A percentile compares a stretch with the other conserved stretches of the same genome.
phyloP scores from a whole-genome alignment of 306 rosid genomes.

The Hippophae gyantsensis region DNA sequence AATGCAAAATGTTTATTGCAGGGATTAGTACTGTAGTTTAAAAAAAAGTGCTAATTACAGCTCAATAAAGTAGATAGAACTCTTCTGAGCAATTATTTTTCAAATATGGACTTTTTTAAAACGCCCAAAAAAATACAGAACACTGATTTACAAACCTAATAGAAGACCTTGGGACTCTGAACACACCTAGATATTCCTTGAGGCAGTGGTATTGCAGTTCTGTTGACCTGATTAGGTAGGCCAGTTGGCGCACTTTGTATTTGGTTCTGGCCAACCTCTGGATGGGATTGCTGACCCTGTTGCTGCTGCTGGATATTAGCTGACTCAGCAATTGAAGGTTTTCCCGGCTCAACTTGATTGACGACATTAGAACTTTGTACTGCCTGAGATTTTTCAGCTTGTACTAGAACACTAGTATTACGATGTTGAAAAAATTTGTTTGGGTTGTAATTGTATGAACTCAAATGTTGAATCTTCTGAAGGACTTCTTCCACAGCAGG shows the following conservation, averaged over 20 bases:
- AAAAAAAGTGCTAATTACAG: conserved; percentile 26
- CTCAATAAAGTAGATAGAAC: conserved; percentile 15
- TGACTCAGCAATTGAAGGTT: conserved; percentile 60
- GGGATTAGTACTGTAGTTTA: conserved; percentile 14
- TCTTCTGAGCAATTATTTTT: conserved; percentile 20
- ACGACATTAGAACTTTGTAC: conserved; percentile 46
- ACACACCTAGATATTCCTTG: conserved; percentile 99
- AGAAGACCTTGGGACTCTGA: conserved; percentile 67
- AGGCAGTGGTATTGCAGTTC: conserved; percentile 67
- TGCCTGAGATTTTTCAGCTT: conserved; percentile 62
- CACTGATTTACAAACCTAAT: conserved; percentile 35
- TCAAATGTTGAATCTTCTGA: conserved; percentile 89
- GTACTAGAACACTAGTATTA: conserved; percentile 52
- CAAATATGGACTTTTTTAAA: conserved; percentile 24
- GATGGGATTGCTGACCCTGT: conserved; percentile 71
- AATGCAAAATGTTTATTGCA: conserved; percentile 17
- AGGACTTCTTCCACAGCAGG: conserved; percentile 95
- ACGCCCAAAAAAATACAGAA: conserved; percentile 27
- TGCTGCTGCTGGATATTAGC: conserved; percentile 75
- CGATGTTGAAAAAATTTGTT: conserved; percentile 73
- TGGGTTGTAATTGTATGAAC: conserved; percentile 61
- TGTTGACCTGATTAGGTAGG: conserved; percentile 66
- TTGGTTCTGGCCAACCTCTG: conserved; percentile 52
- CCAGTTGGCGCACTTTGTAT: conserved; percentile 52
- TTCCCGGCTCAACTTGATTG: conserved; percentile 56